Evolutionary conservation across 768 basidiomycete genomes (phyloP).

Genomic region (Boletus sp.): DNA sequence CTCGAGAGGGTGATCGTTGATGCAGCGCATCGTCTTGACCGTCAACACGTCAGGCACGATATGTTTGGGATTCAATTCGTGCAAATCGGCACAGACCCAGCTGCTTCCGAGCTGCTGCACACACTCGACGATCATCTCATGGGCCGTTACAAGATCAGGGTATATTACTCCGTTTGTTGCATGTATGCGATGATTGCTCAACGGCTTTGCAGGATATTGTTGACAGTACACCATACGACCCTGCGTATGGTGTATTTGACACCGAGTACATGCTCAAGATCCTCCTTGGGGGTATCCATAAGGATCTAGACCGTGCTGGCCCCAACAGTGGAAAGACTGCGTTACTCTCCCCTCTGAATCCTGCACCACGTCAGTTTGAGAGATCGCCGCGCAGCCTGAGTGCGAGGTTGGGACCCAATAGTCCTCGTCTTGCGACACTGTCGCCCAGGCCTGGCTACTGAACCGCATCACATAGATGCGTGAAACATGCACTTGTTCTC

Average conservation of each 20-base stretch:
- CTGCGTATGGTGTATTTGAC: slow-evolving; percentile 28
- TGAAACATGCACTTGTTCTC: background rate
- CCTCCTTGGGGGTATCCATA: slow-evolving; percentile 27
- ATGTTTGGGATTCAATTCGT: slow-evolving; percentile 47
- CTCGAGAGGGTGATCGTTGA: slow-evolving; percentile 33
- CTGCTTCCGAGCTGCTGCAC: slow-evolving; percentile 38
- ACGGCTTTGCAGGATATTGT: slow-evolving; percentile 39
- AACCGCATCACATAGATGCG: background rate
- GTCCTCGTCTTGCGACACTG: slow-evolving; percentile 14
- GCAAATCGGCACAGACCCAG: slow-evolving; percentile 41
- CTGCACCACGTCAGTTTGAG: background rate
- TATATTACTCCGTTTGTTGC: background rate
- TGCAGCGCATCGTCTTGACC: slow-evolving; percentile 40
- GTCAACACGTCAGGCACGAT: slow-evolving; percentile 29
- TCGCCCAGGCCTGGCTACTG: slow-evolving; percentile 12
- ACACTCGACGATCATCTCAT: slow-evolving; percentile 39
- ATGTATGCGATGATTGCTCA: background rate
- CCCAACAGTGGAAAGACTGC: background rate
- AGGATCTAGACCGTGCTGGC: slow-evolving; percentile 15
- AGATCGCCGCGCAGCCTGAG: slow-evolving; percentile 9
- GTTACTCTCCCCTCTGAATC: no score
- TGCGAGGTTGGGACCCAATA: slow-evolving; percentile 3
- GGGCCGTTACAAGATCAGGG: slow-evolving; percentile 30
- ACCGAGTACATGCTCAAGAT: slow-evolving; percentile 36
- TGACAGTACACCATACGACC: slow-evolving; percentile 42